phyloP scores from a whole-genome alignment of 176 grass and related monocot genomes.

The Poa annua region DNA sequence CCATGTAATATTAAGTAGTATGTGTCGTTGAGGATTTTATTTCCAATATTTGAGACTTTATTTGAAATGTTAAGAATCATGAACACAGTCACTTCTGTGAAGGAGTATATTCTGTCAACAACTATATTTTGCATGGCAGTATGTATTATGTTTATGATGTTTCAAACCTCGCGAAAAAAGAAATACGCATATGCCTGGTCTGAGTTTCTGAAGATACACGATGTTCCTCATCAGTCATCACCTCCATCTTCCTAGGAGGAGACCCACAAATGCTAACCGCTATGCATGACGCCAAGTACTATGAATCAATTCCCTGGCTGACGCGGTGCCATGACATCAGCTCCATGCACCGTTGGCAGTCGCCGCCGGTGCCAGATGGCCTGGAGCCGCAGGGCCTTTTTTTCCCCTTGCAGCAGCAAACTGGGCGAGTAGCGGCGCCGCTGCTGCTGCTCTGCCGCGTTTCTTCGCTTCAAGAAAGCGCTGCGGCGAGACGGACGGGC shows the following conservation, averaged over 20 bases:
- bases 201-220: not conserved
- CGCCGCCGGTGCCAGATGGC: slow-evolving; percentile 28
- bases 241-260: not conserved
- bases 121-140: not conserved
- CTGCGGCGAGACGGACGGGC: slow-evolving; percentile 39
- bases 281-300: not conserved
- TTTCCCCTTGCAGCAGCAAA: not conserved
- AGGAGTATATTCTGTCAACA: not conserved
- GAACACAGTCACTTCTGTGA: no score
- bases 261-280: not conserved
- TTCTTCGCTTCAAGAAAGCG: slow-evolving; percentile 62
- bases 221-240: not conserved
- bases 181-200: not conserved
- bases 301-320: not conserved
- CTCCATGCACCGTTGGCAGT: not conserved
- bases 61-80: not conserved
- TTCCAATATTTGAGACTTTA: no score
- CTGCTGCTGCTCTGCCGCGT: not conserved
- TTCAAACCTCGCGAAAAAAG: not conserved
- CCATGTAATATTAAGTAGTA: no score
- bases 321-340: not conserved
- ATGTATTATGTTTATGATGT: not conserved
- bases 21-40: no score
- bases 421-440: slow-evolving; percentile 34
- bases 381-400: not conserved